phyloP scores from a whole-genome alignment of 768 basidiomycete genomes.

The Russula virescens region DNA sequence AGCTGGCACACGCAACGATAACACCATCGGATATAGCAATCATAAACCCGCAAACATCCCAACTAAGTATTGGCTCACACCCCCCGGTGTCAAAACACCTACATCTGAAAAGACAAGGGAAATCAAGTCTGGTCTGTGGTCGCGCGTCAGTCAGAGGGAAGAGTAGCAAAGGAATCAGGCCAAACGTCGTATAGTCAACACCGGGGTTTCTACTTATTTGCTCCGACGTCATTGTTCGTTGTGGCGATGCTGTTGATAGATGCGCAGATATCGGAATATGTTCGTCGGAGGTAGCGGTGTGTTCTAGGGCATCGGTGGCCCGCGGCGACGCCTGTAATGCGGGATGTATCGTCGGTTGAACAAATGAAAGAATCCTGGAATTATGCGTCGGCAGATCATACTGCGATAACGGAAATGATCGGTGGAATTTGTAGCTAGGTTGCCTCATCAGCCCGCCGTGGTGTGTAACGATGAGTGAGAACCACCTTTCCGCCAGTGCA shows the following conservation, averaged over 20 bases:
- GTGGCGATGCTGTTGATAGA: constrained; percentile 26
- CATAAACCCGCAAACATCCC: constrained; percentile 82
- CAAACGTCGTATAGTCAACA: constrained; percentile 89
- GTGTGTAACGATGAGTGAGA: neutral
- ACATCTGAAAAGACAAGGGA: constrained; percentile 93
- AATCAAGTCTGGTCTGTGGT: constrained; percentile 78
- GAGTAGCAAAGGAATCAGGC: constrained; percentile 5
- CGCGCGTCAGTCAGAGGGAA: constrained; percentile 18
- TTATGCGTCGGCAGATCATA: constrained; percentile 84
- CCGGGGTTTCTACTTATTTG: constrained; percentile 81
- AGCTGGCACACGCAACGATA: neutral
- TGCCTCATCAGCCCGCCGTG: constrained; percentile 1
- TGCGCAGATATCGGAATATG: constrained; percentile 24
- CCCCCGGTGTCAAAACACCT: constrained; percentile 87
- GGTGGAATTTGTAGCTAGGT: constrained; percentile 91
- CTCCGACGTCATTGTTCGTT: constrained; percentile 65
- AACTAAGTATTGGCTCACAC: constrained; percentile 91
- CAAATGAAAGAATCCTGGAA: constrained; percentile 67
- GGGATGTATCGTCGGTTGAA: constrained; percentile 31
- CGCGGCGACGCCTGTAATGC: neutral
- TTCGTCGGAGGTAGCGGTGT: constrained; percentile 5
- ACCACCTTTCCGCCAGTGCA: constrained; percentile 83
- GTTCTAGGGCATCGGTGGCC: neutral
- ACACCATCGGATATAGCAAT: neutral
- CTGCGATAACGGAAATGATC: constrained; percentile 89